A percentile compares a stretch with the other conserved stretches of the same genome.
phyloP scores from a whole-genome alignment of 2,329 filamentous ascomycete species.

The Diaporthe sp. region DNA sequence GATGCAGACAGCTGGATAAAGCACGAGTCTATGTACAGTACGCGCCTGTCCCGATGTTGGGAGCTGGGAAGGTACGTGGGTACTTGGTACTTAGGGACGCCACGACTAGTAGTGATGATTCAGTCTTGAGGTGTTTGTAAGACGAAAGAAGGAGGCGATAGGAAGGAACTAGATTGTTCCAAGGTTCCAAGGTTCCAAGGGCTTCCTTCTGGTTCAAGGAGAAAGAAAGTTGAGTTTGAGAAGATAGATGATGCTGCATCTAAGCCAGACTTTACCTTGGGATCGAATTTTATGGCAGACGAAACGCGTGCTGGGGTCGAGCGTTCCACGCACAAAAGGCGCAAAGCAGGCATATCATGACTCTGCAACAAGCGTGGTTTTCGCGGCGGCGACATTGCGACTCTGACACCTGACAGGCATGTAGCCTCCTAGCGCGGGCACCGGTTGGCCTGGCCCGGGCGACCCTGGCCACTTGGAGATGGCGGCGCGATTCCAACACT shows the following conservation, averaged over 20 bases:
- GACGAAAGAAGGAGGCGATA: not conserved
- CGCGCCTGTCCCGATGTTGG: not conserved
- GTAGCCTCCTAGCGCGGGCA: conserved; percentile 18
- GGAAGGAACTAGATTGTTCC: not conserved
- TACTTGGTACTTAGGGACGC: conserved; percentile 6
- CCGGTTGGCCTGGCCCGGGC: not conserved
- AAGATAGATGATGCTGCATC: not conserved
- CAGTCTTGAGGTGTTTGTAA: not conserved
- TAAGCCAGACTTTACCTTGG: not conserved
- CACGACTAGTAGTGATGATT: conserved; percentile 1
- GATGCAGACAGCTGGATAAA: not conserved
- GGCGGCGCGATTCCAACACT: not conserved
- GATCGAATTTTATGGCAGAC: conserved; percentile 8
- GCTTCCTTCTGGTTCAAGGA: not conserved
- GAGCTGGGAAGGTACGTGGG: not conserved
- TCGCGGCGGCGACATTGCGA: conserved; percentile 22
- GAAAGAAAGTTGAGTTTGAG: not conserved
- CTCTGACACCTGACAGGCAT: conserved; percentile 22
- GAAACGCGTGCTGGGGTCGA: conserved; percentile 9
- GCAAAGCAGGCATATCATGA: conserved; percentile 23
- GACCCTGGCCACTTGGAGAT: not conserved
- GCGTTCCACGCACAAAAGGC: conserved; percentile 34
- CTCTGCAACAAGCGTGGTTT: conserved; percentile 33
- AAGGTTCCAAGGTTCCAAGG: conserved; percentile 1
- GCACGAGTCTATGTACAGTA: not conserved